Conservation (phyloP, 305 asterid genomes). For the Solanum hybrid region DNA sequence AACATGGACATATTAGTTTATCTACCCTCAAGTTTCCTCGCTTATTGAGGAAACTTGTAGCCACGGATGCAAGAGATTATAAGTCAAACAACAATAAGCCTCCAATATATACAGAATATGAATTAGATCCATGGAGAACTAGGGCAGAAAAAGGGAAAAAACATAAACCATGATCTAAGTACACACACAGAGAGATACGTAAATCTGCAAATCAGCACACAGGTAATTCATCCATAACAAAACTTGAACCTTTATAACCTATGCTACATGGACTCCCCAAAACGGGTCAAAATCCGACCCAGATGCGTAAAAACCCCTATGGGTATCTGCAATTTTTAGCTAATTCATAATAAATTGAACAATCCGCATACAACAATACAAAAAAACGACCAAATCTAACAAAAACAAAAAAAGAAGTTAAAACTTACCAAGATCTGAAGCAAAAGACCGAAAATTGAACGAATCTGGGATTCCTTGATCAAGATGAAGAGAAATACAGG, state of each 20-base stretch:
- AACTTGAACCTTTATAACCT: background rate
- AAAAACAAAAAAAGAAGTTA: background rate
- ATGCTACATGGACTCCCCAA: background rate
- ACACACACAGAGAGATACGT: background rate
- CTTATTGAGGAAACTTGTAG: background rate
- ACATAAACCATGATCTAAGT: background rate
- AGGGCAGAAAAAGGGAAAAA: background rate
- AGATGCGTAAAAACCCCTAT: background rate
- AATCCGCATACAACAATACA: background rate
- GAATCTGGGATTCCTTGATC: background rate
- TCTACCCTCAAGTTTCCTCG: too few species aligned
- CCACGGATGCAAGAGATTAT: background rate
- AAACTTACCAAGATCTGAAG: background rate
- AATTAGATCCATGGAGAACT: background rate
- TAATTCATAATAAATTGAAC: background rate
- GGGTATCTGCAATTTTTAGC: background rate
- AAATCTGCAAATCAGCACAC: background rate
- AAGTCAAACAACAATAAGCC: background rate
- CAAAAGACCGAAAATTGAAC: background rate
- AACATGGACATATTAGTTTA: background rate
- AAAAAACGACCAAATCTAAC: background rate
- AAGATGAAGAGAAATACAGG: background rate
- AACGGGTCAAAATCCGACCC: background rate
- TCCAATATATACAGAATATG: background rate
- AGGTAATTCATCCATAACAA: background rate